Base-by-base conservation (phyloP, 2,329 filamentous ascomycete species). In the Amesomyces nigricolor region DNA sequence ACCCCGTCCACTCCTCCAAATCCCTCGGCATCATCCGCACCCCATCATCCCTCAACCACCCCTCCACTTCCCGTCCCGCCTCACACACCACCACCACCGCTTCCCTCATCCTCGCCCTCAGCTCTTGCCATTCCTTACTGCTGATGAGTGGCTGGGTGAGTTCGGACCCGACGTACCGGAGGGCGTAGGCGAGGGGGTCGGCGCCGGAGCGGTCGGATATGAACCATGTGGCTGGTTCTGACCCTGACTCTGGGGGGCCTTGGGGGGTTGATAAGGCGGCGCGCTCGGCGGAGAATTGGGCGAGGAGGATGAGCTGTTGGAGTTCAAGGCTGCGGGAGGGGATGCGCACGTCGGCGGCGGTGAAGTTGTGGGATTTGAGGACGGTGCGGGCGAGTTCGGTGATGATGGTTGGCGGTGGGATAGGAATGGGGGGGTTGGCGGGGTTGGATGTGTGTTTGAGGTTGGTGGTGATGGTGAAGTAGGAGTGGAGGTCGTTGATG, bases 131-230 rank as follows among this genome's bases (percentile, higher is more conserved):
- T 48, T 50, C 14, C 43, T 9, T 26, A 22, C 37, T n/a, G 6
- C 22, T 14, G 1, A 70, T 42, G 53, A 73, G 60, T 0, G 54
- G 40, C 2, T 46, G 2, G 0, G 64, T 67, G 1, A 65, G 64
- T 3, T 63, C 64, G 2, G 56, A 39, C 1, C 68, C 65, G 1
- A 68, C 66, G 48, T 70, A 70, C 32, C 63, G 47, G 8, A 57
- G 55, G 0, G 73, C 66, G 51, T 76, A 76, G 5, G 69, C 68
- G n/a, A 76, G 58, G 1, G 73, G 71, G 53, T 76, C 73, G 2
- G 74, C 53, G 2, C 71, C 71, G 1, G 73, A 76, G 7, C 74
- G 68, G 59, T 77, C 74, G 7, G 71, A 73, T 45, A 77, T 70
- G 52, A 72, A 71, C 70, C 70, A 72, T 9, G 30, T 14, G 17